Evolutionary conservation across 1,139 yeast genomes (phyloP), one percentile per base, ranked within the genome.

Genomic region (Yamadazyma trypodendri): DNA sequence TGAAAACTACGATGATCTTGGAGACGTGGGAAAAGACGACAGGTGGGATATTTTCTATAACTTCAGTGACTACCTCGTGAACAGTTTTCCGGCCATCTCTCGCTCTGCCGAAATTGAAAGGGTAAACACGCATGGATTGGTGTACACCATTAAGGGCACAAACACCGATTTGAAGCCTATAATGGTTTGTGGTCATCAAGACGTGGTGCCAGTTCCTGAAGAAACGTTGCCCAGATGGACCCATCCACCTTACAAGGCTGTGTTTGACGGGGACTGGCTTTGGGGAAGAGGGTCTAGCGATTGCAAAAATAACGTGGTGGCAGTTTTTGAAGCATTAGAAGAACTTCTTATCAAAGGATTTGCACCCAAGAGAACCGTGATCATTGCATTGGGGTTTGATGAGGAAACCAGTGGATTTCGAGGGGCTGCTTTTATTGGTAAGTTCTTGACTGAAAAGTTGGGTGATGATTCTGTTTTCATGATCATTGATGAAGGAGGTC

Each of bases 241-340:
- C 15, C 29, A 57, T 43, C 63, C 65, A 7, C 74, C 74, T 2
- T 68, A 57, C 37, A 63, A 54, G 7, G 75, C 68, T 2, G 52
- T 53, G 10, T 67, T 52, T 41, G 73, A 68, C 44, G 74, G 71
- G 1, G 54, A 55, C 13, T 53, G 41, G 32, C 38, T 68, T 9
- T 62, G 61, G 50, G 75, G 75, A 12, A 54, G 75, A 41, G 75
- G 75, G n/a, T 55, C 60, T 10, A 56, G 60, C n/a, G 75, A 69
- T 39, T 67, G 73, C 42, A 69, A 69, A 43, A 61, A 63, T 43
- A 45, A 65, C 22, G 46, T 69, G 28, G 53, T 65, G 28, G 72
- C 64, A 1, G 46, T 63, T 15, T 41, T 68, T 23, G 74, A 66
- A 45, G 55, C 68, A 0, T 54, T 59, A 6, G 75, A 68, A 40